These are phyloP conservation scores for Eucalyptus sp. DNA, from an alignment of 345 rosid genomes.

Conservation along the genomic window DNA sequence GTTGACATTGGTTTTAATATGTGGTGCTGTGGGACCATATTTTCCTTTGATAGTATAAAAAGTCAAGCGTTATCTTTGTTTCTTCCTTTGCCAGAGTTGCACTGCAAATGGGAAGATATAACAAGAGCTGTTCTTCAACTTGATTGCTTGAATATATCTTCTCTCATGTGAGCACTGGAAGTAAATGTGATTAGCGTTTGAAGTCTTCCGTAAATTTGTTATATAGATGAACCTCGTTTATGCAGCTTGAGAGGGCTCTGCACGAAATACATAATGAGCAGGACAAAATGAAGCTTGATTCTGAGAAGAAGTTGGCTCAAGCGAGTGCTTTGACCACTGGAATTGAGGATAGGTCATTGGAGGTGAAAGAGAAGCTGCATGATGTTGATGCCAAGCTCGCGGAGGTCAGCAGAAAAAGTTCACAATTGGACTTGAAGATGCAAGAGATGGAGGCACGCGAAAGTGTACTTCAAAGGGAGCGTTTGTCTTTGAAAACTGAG, in stretches of 20 bases:
- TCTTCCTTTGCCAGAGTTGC: neutral
- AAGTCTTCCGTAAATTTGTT: neutral
- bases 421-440: constrained; percentile 58
- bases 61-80: neutral
- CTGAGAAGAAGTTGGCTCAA: constrained; percentile 53
- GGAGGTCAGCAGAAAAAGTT: constrained; percentile 44
- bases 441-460: constrained; percentile 67
- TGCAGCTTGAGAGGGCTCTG: constrained; percentile 72
- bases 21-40: neutral
- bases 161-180: neutral
- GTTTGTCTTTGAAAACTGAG: constrained; percentile 59
- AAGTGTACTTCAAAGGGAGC: constrained; percentile 45
- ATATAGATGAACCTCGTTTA: neutral
- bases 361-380: constrained; percentile 43
- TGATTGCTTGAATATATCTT: neutral
- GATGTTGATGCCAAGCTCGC: constrained; percentile 55
- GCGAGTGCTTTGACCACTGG: constrained; percentile 50
- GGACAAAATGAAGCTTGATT: constrained; percentile 33
- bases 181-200: neutral
- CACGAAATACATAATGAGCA: constrained; percentile 37
- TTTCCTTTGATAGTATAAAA: neutral
- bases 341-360: constrained; percentile 41
- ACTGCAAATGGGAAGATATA: neutral
- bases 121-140: neutral
- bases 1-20: neutral